Evolutionary conservation across 192 early-diverging fungal genomes (phyloP).

Genomic region (Nowakowskiella sp.): DNA sequence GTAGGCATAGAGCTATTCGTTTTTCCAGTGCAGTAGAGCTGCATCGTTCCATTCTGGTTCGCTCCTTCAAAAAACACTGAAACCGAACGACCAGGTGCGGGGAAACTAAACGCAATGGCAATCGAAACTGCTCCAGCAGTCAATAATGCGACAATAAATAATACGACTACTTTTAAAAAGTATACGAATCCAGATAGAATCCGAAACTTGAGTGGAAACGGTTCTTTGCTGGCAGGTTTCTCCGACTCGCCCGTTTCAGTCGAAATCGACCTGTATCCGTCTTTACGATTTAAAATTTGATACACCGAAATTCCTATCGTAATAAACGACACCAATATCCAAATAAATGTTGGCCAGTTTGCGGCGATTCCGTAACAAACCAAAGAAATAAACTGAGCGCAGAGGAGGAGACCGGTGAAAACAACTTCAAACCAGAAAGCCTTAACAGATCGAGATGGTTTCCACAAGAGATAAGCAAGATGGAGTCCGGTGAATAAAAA

Average conservation of each 20-base stretch:
- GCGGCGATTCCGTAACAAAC: neutral
- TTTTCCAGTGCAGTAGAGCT: conserved; percentile 2
- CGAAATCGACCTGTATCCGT: neutral
- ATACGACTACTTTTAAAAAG: neutral
- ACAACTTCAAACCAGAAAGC: neutral
- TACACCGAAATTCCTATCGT: neutral
- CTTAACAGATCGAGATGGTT: neutral
- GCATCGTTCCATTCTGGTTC: neutral
- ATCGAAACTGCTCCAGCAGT: neutral
- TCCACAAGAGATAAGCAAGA: neutral
- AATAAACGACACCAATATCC: neutral
- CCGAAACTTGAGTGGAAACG: neutral
- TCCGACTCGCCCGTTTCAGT: neutral
- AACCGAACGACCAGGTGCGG: neutral
- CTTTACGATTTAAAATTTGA: neutral
- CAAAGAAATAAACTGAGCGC: neutral
- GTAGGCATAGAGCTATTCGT: neutral
- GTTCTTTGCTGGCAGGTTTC: no score
- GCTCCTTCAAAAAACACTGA: conserved; percentile 4
- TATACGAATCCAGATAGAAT: neutral
- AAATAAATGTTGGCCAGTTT: neutral
- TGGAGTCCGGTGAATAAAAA: neutral
- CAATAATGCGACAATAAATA: neutral
- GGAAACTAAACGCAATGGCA: neutral
- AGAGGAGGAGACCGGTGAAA: neutral